These are phyloP conservation scores for Deinandra increscens DNA, from an alignment of 129 eudicot species.

Conservation along the genomic window DNA sequence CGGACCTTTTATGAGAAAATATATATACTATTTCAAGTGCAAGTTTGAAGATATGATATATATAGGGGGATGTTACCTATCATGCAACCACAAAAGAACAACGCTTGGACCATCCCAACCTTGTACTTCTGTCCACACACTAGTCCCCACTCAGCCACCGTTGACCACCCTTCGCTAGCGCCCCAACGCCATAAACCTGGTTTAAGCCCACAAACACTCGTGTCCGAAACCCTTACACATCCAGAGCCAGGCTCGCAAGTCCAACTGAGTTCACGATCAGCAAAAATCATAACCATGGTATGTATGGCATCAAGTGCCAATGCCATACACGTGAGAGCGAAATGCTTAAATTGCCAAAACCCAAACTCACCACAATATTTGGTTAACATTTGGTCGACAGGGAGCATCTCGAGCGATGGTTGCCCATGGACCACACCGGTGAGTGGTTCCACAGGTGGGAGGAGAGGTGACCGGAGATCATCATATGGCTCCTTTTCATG, in stretches of 20 bases:
- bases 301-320: slow-evolving; percentile 82
- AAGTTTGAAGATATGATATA: too few relatives aligned
- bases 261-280: slow-evolving; percentile 84
- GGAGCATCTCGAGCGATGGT: slow-evolving; percentile 34
- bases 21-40: too few relatives aligned
- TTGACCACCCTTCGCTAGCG: slow-evolving; percentile 48
- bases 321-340: slow-evolving; percentile 60
- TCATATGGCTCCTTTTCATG: slow-evolving; percentile 12
- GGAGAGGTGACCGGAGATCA: slow-evolving; percentile 45
- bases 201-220: slow-evolving; percentile 46
- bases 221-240: slow-evolving; percentile 22
- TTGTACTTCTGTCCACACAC: not conserved
- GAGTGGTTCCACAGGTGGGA: slow-evolving; percentile 7
- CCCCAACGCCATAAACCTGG: slow-evolving; percentile 65
- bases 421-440: slow-evolving; percentile 7
- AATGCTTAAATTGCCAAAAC: slow-evolving; percentile 70
- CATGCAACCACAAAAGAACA: slow-evolving; percentile 72
- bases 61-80: slow-evolving; percentile 47
- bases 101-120: slow-evolving; percentile 57
- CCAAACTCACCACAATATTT: slow-evolving; percentile 91
- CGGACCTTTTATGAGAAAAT: too few relatives aligned
- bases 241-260: slow-evolving; percentile 36
- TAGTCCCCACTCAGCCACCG: slow-evolving; percentile 60
- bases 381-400: slow-evolving; percentile 64
- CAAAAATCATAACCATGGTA: slow-evolving; percentile 84